Evolutionary conservation across 2,329 filamentous ascomycete species (phyloP), one percentile per base, ranked within the genome.

Genomic region (Colletotrichum eleusines): DNA sequence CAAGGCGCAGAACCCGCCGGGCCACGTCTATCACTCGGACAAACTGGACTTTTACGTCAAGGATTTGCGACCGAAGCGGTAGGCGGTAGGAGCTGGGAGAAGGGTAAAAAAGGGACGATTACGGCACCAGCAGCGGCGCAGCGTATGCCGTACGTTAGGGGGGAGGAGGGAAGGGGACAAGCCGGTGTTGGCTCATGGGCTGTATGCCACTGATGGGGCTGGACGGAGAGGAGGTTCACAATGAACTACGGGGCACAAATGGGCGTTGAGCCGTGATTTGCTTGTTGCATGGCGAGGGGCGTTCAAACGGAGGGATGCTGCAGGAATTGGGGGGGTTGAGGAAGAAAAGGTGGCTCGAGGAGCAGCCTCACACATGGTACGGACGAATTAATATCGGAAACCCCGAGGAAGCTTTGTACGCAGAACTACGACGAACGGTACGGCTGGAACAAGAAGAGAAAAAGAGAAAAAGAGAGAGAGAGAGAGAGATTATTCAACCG

Each of bases 11-110:
- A 85, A 90, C 62, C 91, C 91, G 0, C 78, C 82, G 0, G 91
- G 91, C 0, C 91, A 94, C 79, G 92, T 94, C 2, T 90, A 91
- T 74, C 90, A 93, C 78, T 89, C 86, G 31, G 85, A 88, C 57
- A 88, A 88, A 70, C 81, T 94, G 75, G 86, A 91, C n/a, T 89
- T 88, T 75, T 82, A 85, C 55, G 82, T 90, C 8, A 81, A 87
- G 38, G 88, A 90, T 75, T 76, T 90, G 66, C 83, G 88, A n/a
- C 81, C 80, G 23, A 76, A 75, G 63, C 72, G 72, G 57, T 74
- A 72, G n/a, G n/a, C n/a, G n/a, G n/a, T n/a, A 33, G 66, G 72
- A 54, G 64, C 2, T 23, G 28, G 18, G 3, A 31, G 11, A 31
- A 46, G 42, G n/a, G n/a, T n/a, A n/a, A n/a, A n/a, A n/a, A n/a